Conservation (phyloP, 495 filamentous ascomycete genomes). For the Xylaria venustula region DNA sequence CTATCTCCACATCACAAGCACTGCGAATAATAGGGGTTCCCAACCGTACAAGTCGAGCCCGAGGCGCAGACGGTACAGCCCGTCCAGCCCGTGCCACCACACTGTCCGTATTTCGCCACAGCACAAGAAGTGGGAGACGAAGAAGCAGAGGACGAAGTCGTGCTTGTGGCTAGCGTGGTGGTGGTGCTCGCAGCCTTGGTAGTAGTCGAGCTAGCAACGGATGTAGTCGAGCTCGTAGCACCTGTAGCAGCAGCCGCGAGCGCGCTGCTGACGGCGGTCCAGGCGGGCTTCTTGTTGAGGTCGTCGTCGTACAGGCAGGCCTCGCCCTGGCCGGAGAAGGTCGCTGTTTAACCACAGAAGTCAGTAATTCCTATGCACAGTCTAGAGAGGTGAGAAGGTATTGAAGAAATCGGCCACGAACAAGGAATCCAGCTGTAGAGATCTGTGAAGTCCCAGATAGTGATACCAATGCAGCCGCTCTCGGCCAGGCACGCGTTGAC, state of each 20-base stretch:
- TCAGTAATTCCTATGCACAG: too few relatives aligned
- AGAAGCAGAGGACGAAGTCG: not conserved
- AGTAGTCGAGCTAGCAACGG: too few relatives aligned
- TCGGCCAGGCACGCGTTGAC: constrained; percentile 55
- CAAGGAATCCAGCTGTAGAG: constrained; percentile 54
- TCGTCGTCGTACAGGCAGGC: constrained; percentile 51
- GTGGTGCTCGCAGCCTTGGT: not conserved
- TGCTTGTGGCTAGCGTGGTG: not conserved
- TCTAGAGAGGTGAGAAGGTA: too few relatives aligned
- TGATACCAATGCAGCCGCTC: constrained; percentile 63
- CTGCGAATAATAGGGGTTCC: constrained; percentile 42
- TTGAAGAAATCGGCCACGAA: not conserved
- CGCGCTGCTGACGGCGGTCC: constrained; percentile 37
- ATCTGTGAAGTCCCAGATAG: constrained; percentile 61
- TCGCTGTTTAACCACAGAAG: constrained; percentile 60
- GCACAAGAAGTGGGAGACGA: constrained; percentile 15
- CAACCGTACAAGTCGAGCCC: constrained; percentile 32
- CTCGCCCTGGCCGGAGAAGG: constrained; percentile 54
- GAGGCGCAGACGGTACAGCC: constrained; percentile 38
- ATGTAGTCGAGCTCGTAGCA: not conserved
- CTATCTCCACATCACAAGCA: constrained; percentile 21
- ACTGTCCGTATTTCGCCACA: constrained; percentile 40
- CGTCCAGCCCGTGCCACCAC: constrained; percentile 40
- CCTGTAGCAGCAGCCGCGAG: constrained; percentile 15
- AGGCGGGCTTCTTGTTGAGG: constrained; percentile 58